phyloP scores from a whole-genome alignment of 2,329 filamentous ascomycete genomes.

The Botrytis sinoallii region DNA sequence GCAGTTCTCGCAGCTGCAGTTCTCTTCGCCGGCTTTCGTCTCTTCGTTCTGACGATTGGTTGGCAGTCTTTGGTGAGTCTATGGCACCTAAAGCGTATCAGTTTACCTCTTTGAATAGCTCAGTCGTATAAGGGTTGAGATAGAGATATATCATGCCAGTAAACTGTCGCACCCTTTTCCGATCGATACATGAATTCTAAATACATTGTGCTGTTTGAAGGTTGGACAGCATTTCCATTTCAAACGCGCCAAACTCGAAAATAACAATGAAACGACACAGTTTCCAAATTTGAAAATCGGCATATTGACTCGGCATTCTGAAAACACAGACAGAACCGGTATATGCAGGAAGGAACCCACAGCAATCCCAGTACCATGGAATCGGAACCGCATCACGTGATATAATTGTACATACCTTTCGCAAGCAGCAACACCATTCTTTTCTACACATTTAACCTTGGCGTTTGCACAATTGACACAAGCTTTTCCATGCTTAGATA shows the following conservation, averaged over 20 bases:
- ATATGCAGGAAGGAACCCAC: neutral
- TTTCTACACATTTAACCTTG: constrained; percentile 13
- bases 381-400: neutral
- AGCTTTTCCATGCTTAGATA: constrained; percentile 7
- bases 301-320: neutral
- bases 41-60: constrained; percentile 19
- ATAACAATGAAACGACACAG: neutral
- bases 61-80: constrained; percentile 23
- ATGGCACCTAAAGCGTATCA: constrained; percentile 15
- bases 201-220: neutral
- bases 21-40: constrained; percentile 19
- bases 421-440: neutral
- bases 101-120: neutral
- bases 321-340: neutral
- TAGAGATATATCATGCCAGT: too few relatives aligned
- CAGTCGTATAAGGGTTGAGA: rapidly evolving
- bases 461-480: constrained; percentile 15
- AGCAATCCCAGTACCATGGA: neutral
- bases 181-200: neutral
- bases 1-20: constrained; percentile 23
- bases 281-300: neutral
- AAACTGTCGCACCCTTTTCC: neutral
- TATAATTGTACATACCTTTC: constrained; percentile 5
- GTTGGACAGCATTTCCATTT: neutral
- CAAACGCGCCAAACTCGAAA: neutral